phyloP scores from a whole-genome alignment of 192 early-diverging fungal genomes.

The Linnemannia hyalina region DNA sequence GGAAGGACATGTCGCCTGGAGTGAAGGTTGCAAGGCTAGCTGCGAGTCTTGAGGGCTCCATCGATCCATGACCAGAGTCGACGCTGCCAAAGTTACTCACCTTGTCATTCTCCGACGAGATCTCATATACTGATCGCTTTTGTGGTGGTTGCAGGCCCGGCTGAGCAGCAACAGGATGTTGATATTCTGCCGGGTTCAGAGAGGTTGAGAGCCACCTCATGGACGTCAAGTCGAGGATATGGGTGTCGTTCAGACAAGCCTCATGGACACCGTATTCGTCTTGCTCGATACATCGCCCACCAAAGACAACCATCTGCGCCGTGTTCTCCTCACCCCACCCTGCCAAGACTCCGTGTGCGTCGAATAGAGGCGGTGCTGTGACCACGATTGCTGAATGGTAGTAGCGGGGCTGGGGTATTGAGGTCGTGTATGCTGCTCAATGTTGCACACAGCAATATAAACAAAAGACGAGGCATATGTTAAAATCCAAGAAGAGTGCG shows the following conservation, averaged over 20 bases:
- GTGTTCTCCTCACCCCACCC: constrained; percentile 62
- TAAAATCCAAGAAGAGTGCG: neutral
- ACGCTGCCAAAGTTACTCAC: neutral
- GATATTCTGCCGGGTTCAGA: constrained; percentile 8
- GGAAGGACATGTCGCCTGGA: neutral
- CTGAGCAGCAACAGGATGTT: neutral
- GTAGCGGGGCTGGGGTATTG: constrained; percentile 66
- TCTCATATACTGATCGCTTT: neutral
- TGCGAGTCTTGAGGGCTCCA: constrained; percentile 3
- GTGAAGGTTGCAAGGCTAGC: neutral
- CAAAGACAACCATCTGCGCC: constrained; percentile 74
- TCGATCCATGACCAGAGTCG: constrained; percentile 11
- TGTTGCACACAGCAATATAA: constrained; percentile 1
- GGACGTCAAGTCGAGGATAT: constrained; percentile 59
- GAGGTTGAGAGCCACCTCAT: constrained; percentile 58
- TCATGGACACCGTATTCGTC: constrained; percentile 58
- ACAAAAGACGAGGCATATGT: neutral
- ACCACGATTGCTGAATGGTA: constrained; percentile 70
- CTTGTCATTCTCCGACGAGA: neutral
- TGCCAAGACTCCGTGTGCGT: constrained; percentile 20
- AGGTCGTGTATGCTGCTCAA: constrained; percentile 12
- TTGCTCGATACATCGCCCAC: constrained; percentile 73
- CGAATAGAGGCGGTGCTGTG: constrained; percentile 32
- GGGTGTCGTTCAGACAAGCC: constrained; percentile 67
- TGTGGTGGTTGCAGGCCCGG: neutral